These are phyloP conservation scores for Aspergillus asperescens DNA, from an alignment of 495 filamentous ascomycete genomes.

Conservation along the genomic window DNA sequence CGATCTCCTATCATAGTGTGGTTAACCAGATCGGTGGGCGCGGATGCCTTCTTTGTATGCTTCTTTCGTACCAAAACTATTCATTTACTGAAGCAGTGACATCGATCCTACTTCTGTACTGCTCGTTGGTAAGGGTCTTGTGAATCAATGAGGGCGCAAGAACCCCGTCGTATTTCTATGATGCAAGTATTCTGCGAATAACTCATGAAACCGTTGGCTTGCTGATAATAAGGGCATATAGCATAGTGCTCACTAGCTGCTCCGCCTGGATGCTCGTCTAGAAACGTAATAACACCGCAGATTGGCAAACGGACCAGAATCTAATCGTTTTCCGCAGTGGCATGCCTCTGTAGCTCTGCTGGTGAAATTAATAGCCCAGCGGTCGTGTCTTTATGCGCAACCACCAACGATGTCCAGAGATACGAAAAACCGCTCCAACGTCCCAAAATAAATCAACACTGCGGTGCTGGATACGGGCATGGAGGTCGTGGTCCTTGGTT, in stretches of 20 bases:
- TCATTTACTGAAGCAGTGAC: constrained; percentile 48
- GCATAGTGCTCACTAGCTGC: constrained; percentile 15
- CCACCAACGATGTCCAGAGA: not conserved
- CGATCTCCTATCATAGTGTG: no score
- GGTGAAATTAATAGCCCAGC: not conserved
- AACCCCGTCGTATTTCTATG: constrained; percentile 50
- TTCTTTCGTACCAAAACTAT: constrained; percentile 57
- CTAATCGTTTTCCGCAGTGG: constrained; percentile 64
- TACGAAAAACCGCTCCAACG: not conserved
- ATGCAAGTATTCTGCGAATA: constrained; percentile 49
- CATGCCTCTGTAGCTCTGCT: not conserved
- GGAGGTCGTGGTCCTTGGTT: constrained; percentile 3
- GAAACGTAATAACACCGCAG: constrained; percentile 74
- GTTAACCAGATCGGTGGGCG: no score
- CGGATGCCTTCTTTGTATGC: constrained; percentile 59
- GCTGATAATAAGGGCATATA: not conserved
- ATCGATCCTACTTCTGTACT: not conserved
- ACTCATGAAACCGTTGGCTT: not conserved
- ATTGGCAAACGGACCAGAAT: constrained; percentile 77
- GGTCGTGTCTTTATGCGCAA: not conserved
- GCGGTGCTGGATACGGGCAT: constrained; percentile 3
- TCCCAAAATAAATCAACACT: not conserved
- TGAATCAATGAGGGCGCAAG: constrained; percentile 41
- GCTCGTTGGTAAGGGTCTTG: not conserved
- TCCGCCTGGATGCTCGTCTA: constrained; percentile 58